A percentile compares a stretch with the other conserved stretches of the same genome.
Evolutionary conservation across 1,139 yeast genomes (phyloP).

Genomic region (Kodamaea sp.): DNA sequence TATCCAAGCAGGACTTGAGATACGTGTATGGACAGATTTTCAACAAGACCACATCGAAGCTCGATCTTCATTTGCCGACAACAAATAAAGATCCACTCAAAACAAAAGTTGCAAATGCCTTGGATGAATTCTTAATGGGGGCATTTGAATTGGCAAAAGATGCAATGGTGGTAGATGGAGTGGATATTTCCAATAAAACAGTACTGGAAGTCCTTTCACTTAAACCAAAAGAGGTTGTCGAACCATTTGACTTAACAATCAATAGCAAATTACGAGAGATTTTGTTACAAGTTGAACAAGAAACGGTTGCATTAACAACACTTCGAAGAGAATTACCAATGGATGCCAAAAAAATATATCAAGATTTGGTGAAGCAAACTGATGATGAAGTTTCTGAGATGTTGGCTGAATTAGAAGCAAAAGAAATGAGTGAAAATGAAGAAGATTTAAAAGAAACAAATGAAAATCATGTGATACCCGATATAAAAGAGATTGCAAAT

Average conservation of each 20-base stretch:
- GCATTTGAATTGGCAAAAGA: slow-evolving; percentile 51
- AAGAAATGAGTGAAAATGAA: slow-evolving; percentile 10
- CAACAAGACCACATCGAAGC: slow-evolving; percentile 36
- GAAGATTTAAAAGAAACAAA: slow-evolving; percentile 11
- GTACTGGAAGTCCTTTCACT: slow-evolving; percentile 27
- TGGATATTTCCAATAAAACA: slow-evolving; percentile 20
- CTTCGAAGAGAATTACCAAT: slow-evolving; percentile 53
- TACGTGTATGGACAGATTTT: slow-evolving; percentile 44
- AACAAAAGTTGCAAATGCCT: slow-evolving; percentile 38
- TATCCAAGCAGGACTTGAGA: slow-evolving; percentile 49
- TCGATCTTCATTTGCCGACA: slow-evolving; percentile 48
- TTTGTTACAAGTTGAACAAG: slow-evolving; percentile 54
- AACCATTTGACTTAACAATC: slow-evolving; percentile 59
- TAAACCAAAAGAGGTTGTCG: slow-evolving; percentile 39
- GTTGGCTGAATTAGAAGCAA: slow-evolving; percentile 20
- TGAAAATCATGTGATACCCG: slow-evolving; percentile 7
- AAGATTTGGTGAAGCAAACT: slow-evolving; percentile 24
- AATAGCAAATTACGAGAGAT: slow-evolving; percentile 52
- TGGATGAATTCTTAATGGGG: slow-evolving; percentile 44
- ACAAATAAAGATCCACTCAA: slow-evolving; percentile 44
- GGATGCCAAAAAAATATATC: slow-evolving; percentile 26
- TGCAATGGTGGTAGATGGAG: slow-evolving; percentile 50
- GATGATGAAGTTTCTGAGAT: slow-evolving; percentile 32
- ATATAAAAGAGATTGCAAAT: slow-evolving; percentile 18
- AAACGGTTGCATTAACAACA: slow-evolving; percentile 50